Evolutionary conservation across 2,329 filamentous ascomycete species (phyloP), one percentile per base, ranked within the genome.

Genomic region (Furcasterigmium sp.): DNA sequence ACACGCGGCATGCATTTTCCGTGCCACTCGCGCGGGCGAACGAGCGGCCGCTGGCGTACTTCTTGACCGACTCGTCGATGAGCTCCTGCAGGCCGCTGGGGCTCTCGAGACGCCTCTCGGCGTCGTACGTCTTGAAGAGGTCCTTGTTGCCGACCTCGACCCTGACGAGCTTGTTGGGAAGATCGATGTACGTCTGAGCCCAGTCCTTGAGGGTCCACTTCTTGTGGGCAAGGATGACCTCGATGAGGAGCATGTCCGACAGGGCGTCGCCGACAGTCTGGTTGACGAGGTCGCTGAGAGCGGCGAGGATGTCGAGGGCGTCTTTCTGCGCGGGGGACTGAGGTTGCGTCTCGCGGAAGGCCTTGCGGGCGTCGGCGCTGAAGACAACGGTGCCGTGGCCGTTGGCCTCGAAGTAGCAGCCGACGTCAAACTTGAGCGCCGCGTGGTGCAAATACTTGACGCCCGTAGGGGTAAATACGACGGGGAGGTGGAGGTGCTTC

Each of bases 361-460:
- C 76, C 54, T 85, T 84, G 37, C 91, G 72, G 4, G 91, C 91
- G 46, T 87, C 82, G 45, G 85, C 80, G 1, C 88, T 95, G 75
- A 98, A 98, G 43, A 97, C 84, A 28, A 97, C 86, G 9, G 93
- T 98, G 52, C 93, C 93, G 65, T 98, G 93, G 23, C 93, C 93
- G 61, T 98, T 98, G 51, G 93, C 93, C 71, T 98, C 93, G 58
- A 98, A 98, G 72, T 98, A 98, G 41, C 97, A 89, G 45, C 93
- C 93, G 43, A 97, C 84, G 57, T 98, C 93, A 56, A 94, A 95
- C 52, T 91, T 87, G 57, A 87, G 83, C 30, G 93, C 93, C n/a
- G 89, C 93, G 60, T 97, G 93, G 68, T 98, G 93, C 50, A 98
- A 78, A 67, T 96, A 87, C 75, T 98, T 98, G 49, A 98, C 93